Evolutionary conservation across 345 rosid genomes (phyloP).

Genomic region (Acer campestre): DNA sequence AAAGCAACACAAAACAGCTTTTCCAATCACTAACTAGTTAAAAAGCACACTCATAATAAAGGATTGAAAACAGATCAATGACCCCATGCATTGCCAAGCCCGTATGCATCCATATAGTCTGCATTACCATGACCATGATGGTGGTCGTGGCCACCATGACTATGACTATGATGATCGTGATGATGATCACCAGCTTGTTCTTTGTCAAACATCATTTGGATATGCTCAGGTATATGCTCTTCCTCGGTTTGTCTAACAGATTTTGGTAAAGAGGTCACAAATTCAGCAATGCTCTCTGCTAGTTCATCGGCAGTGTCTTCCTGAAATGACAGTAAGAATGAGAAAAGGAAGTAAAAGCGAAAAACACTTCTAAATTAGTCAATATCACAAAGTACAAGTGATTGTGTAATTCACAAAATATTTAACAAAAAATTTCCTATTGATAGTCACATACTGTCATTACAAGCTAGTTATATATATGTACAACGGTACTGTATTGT

Average conservation of each 20-base stretch:
- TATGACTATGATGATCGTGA: conserved; percentile 38
- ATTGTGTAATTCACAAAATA: background rate
- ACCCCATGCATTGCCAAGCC: conserved; percentile 42
- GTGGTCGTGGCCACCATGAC: conserved; percentile 28
- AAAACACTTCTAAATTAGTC: background rate
- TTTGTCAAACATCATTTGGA: conserved; percentile 58
- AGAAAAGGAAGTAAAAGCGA: background rate
- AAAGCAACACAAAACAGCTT: conserved; percentile 8
- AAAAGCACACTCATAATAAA: background rate
- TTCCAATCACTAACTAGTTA: background rate
- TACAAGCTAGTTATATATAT: background rate
- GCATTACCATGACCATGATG: conserved; percentile 38
- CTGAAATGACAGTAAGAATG: conserved; percentile 40
- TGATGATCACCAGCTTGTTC: conserved; percentile 40
- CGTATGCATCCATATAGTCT: conserved; percentile 40
- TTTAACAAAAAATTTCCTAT: background rate
- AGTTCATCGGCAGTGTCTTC: conserved; percentile 64
- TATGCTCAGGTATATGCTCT: conserved; percentile 52
- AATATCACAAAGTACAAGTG: background rate
- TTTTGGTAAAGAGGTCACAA: conserved; percentile 68
- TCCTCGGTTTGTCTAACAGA: conserved; percentile 49
- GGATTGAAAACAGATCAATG: conserved; percentile 15
- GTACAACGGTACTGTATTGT: background rate
- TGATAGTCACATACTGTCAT: background rate
- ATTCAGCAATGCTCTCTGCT: conserved; percentile 49